Base-by-base conservation (phyloP, 1,139 yeast genomes). In the Waltiozyma sp. region DNA sequence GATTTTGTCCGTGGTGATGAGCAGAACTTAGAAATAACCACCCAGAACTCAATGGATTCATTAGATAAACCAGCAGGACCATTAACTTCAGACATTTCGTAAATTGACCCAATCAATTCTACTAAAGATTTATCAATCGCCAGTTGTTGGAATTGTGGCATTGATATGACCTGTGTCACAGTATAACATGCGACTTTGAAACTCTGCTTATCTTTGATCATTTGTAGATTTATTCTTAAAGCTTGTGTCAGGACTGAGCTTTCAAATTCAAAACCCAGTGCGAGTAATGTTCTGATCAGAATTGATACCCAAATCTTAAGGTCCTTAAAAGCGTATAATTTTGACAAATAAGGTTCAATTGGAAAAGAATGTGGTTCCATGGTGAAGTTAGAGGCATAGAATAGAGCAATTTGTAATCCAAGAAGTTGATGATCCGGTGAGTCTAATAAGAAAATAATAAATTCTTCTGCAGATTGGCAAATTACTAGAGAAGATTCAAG, bases 41-140 rank as follows among this genome's bases (percentile, higher is more conserved):
- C 58, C 88, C 89, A 81, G 46, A 80, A 75, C 16, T 57, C 52
- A 39, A 76, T 62, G 8, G 82, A 64, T 43, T 70, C 73, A 39
- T 70, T 62, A 42, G 68, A 63, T 1, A 79, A 45, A 1, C 45
- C 33, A 2, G 59, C 54, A 1, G 91, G 89, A 0, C 89, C 89
- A 53, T 71, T 73, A 2, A 77, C 63, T 38, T 75, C 80, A 0
- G 84, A 62, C 14, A 74, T 57, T 38, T 77, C 82, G 37, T 73
- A 60, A 2, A 76, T 44, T 28, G 69, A 71, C 39, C 70, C 72
- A 23, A 77, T 57, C 50, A 72, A 75, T 35, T 66, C 71, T 1
- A 63, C 44, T 6, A 75, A 49, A 0, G 70, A 58, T 14, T 59
- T 59, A 41, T 75, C 79, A 2, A 61, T 44, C 0, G 63, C 4